Base-by-base conservation (phyloP, 306 rosid genomes). In the Casuarina cunninghamiana region DNA sequence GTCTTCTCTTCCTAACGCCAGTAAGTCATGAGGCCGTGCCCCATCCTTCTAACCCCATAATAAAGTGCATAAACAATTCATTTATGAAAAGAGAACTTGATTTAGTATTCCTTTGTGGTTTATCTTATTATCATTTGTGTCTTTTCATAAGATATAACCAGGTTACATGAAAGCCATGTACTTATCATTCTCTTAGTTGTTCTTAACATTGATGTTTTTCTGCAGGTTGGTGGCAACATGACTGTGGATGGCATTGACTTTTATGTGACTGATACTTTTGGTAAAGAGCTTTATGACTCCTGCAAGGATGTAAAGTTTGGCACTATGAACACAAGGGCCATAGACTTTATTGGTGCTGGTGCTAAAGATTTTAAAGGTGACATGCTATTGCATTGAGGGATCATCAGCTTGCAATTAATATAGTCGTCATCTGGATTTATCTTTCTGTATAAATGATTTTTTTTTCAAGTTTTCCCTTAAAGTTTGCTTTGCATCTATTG, bases 241-340 rank as follows among this genome's bases (percentile, higher is more conserved):
- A 94, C 98, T 51, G 97, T 90, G 43, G 98, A 94, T 79, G 95
- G 91, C 61, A 92, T 94, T 83, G 97, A 92, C 79, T 92, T 77
- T 79, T 90, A 57, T 57, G 41, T 89, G 39, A 72, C 90, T 51
- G 82, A 87, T 78, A 84, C 78, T 69, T 92, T 92, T 83, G 98
- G 96, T 49, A 83, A 90, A 76, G 97, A 87, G 55, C 89, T 94
- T 54, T 94, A 83, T 70, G 62, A 82, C 73, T 88, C 97, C 17
- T 94, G 98, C 88, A 89, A 92, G 89, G 98, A 94, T 68, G 98
- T 94, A 32, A 94, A 94, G 85, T 94, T 94, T 84, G 98, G 98
- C 76, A 94, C 98, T 19, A 94, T 94, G 98, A 94, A 94, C 83
- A 94, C 98, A 15, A 83, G 90, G 85, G 98, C 98, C 75, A 85